A percentile compares a stretch with the other conserved stretches of the same genome.
Conservation (phyloP, 139 green algal species). For the Chlorella vulgaris region DNA sequence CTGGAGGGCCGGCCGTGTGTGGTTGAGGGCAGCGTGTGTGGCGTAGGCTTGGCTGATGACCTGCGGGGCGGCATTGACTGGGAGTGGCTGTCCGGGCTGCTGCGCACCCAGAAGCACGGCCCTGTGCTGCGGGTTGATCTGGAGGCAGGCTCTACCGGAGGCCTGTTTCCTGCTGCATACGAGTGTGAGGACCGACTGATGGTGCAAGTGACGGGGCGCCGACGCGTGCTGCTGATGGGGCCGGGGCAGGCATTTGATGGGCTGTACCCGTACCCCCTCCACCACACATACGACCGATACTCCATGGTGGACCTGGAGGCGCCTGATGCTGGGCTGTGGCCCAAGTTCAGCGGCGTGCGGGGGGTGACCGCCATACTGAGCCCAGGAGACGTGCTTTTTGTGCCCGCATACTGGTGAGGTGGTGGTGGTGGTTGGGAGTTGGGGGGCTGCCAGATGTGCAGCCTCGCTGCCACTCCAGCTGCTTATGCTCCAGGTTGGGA, state of each 20-base stretch:
- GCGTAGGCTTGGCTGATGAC: neutral
- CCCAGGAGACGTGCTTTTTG: constrained; percentile 64
- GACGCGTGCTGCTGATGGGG: constrained; percentile 67
- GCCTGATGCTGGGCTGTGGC: constrained; percentile 55
- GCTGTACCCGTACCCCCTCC: constrained; percentile 76
- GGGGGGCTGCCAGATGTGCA: neutral
- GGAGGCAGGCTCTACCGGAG: constrained; percentile 41
- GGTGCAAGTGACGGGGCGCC: constrained; percentile 61
- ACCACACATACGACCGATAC: constrained; percentile 80
- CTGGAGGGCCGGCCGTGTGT: constrained; percentile 1
- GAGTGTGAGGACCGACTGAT: constrained; percentile 55
- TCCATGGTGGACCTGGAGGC: constrained; percentile 73
- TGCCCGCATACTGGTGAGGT: constrained; percentile 65
- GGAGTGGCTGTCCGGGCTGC: constrained; percentile 51
- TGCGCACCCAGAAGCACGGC: constrained; percentile 33
- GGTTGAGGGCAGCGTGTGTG: neutral
- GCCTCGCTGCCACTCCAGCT: neutral
- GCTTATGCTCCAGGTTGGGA: neutral
- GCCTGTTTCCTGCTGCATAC: constrained; percentile 62
- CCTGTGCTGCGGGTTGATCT: constrained; percentile 43
- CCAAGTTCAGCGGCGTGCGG: constrained; percentile 37
- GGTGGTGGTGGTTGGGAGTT: neutral
- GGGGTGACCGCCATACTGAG: constrained; percentile 51
- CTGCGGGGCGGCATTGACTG: constrained; percentile 41
- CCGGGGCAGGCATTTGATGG: constrained; percentile 57